Percentiles rank a stretch among this genome's conserved stretches.
These are phyloP conservation scores for Candida succiphila DNA, from an alignment of 805 yeast species.

Conservation along the genomic window DNA sequence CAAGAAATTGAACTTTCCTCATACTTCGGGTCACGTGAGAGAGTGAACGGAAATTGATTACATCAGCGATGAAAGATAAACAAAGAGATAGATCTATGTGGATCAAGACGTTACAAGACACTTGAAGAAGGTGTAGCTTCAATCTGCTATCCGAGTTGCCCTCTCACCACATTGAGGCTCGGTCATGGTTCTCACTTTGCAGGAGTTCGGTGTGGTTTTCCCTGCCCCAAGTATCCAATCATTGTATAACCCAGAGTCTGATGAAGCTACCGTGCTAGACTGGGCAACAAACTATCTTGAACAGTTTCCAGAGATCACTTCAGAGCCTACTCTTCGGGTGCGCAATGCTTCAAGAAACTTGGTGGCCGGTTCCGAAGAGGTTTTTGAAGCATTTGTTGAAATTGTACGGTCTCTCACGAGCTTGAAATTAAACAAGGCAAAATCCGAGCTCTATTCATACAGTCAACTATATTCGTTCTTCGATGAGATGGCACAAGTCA, in stretches of 20 bases:
- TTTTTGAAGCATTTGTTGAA: constrained; percentile 7
- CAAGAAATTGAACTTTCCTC: too few species aligned
- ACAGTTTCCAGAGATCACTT: constrained; percentile 2
- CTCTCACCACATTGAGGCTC: too few species aligned
- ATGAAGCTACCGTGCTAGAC: constrained; percentile 11
- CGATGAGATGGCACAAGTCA: constrained; percentile 8
- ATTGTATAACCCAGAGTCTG: constrained; percentile 17
- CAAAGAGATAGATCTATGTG: too few species aligned
- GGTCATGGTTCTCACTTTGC: too few species aligned
- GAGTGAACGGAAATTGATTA: too few species aligned
- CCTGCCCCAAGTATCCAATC: too few species aligned
- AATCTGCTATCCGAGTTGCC: too few species aligned
- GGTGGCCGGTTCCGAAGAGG: constrained; percentile 8
- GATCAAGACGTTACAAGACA: too few species aligned
- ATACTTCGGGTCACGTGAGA: too few species aligned
- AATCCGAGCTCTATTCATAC: background rate
- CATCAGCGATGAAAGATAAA: too few species aligned
- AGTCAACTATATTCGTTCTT: constrained; percentile 4
- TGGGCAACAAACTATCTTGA: constrained; percentile 13
- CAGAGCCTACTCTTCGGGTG: constrained; percentile 14
- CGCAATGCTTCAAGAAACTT: constrained; percentile 10
- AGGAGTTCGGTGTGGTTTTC: too few species aligned
- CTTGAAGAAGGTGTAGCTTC: too few species aligned
- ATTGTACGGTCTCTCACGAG: constrained; percentile 10
- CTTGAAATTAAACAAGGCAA: constrained; percentile 4